Conservation (phyloP, 495 filamentous ascomycete genomes). For the Margaritispora aquatica region DNA sequence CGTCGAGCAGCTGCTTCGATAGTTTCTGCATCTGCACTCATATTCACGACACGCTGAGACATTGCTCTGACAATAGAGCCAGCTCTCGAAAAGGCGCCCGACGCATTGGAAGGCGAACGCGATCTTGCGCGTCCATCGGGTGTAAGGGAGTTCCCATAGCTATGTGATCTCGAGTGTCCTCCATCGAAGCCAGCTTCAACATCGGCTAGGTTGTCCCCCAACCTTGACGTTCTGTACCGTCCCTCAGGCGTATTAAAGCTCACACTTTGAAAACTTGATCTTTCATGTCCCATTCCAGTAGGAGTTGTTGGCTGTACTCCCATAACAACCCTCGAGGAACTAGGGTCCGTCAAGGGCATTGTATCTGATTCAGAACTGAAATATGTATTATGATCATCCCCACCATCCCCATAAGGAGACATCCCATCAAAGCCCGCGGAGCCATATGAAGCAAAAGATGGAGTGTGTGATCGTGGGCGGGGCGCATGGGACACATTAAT, state of each 20-base stretch:
- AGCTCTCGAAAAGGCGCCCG: slow-evolving; percentile 58
- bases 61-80: slow-evolving; percentile 93
- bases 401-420: slow-evolving; percentile 20
- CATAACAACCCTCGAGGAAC: slow-evolving; percentile 60
- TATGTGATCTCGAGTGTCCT: slow-evolving; percentile 36
- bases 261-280: slow-evolving; percentile 53
- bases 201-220: slow-evolving; percentile 58
- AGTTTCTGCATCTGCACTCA: slow-evolving; percentile 73
- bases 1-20: slow-evolving; percentile 25
- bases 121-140: slow-evolving; percentile 48
- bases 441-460: slow-evolving; percentile 12
- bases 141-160: slow-evolving; percentile 40
- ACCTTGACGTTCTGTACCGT: slow-evolving; percentile 32
- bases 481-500: slow-evolving; percentile 23
- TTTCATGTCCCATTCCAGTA: slow-evolving; percentile 43
- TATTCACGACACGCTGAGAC: slow-evolving; percentile 95
- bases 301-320: slow-evolving; percentile 33
- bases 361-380: slow-evolving; percentile 59
- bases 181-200: slow-evolving; percentile 44
- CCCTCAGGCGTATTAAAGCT: slow-evolving; percentile 33
- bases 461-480: slow-evolving; percentile 4
- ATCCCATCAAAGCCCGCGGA: slow-evolving; percentile 32
- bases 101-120: slow-evolving; percentile 43
- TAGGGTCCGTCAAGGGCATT: slow-evolving; percentile 55
- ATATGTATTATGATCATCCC: slow-evolving; percentile 50